Percentiles rank a stretch among this genome's conserved stretches.
These are phyloP conservation scores for Hanseniaspora gamundiae DNA, from an alignment of 1,139 yeast genomes.

Conservation along the genomic window DNA sequence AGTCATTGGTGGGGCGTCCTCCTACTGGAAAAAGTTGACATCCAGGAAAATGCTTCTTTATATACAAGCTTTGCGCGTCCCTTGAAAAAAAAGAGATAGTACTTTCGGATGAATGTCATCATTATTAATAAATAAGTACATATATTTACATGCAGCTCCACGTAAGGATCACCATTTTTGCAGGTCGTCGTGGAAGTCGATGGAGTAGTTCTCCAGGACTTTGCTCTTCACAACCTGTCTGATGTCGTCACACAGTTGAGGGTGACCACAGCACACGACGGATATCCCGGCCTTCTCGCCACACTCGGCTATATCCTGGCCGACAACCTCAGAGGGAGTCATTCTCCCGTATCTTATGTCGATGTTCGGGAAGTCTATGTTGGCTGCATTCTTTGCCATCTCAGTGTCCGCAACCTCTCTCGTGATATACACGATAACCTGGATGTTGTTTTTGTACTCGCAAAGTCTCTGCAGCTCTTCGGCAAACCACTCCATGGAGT, in stretches of 20 bases:
- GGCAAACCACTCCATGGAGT: conserved; percentile 38
- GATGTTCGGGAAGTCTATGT: conserved; percentile 18
- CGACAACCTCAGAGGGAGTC: conserved; percentile 26
- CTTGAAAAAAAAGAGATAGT: no score
- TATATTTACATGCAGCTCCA: neutral
- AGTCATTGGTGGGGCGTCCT: no score
- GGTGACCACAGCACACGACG: conserved; percentile 40
- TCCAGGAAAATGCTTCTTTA: no score
- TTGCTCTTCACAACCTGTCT: conserved; percentile 28
- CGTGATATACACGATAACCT: conserved; percentile 30
- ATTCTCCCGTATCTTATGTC: conserved; percentile 37
- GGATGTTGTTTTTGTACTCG: conserved; percentile 20
- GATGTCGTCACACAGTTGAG: conserved; percentile 35
- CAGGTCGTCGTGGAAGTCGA: conserved; percentile 36
- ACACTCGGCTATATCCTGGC: conserved; percentile 27
- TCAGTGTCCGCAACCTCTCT: conserved; percentile 15
- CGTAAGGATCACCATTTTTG: conserved; percentile 27
- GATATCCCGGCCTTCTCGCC: conserved; percentile 27
- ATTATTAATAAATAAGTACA: neutral
- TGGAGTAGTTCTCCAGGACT: conserved; percentile 15
- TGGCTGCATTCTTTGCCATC: neutral
- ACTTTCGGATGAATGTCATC: neutral
- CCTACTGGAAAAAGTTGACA: no score
- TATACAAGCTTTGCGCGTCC: no score
- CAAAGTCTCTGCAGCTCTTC: conserved; percentile 31